phyloP scores from a whole-genome alignment of 768 basidiomycete species.

The Mycena polygramma region DNA sequence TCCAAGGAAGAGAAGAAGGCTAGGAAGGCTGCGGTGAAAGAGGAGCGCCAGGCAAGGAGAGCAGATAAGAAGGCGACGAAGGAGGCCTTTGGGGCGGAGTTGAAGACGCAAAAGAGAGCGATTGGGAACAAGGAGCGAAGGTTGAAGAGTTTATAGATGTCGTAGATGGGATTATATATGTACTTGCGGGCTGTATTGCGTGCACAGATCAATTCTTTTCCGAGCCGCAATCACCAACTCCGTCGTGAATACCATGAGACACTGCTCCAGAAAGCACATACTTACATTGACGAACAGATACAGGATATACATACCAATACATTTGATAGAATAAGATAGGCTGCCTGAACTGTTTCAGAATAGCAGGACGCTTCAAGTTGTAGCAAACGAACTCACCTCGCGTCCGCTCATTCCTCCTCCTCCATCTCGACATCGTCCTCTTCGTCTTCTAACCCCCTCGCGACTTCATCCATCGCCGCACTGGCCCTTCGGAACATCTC shows the following conservation, averaged over 20 bases:
- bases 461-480: slow-evolving; percentile 42
- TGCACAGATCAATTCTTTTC: too few species aligned
- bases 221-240: too few species aligned
- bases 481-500: slow-evolving; percentile 30
- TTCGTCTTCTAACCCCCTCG: slow-evolving; percentile 2
- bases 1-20: slow-evolving; percentile 79
- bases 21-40: slow-evolving; percentile 78
- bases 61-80: slow-evolving; percentile 76
- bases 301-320: neutral
- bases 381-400: neutral
- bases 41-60: slow-evolving; percentile 73
- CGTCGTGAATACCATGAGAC: too few species aligned
- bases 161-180: too few species aligned
- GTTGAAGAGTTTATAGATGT: slow-evolving; percentile 58
- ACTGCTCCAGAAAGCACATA: too few species aligned
- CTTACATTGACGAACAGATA: too few species aligned
- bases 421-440: slow-evolving; percentile 31
- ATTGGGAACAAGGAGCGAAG: slow-evolving; percentile 60
- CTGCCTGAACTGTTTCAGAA: neutral
- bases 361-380: neutral
- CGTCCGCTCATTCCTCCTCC: slow-evolving; percentile 23
- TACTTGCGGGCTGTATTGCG: too few species aligned
- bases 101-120: slow-evolving; percentile 70
- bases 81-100: slow-evolving; percentile 73
- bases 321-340: neutral